Percentiles rank a stretch among this genome's conserved stretches.
Conservation (phyloP, 2,329 filamentous ascomycete species). For the Ophiostoma populinum region DNA sequence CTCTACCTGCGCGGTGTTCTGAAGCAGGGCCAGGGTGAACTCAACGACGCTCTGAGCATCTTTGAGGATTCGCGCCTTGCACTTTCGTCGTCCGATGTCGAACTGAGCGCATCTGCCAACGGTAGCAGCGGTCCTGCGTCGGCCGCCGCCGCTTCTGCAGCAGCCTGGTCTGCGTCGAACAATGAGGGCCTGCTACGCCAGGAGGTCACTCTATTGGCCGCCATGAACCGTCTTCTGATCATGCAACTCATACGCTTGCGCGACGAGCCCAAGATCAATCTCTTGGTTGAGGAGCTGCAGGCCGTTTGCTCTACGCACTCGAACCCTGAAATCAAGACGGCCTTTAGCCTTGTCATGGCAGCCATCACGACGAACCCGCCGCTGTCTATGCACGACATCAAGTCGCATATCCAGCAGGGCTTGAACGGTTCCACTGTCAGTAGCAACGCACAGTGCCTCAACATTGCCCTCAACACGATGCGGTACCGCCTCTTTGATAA, state of each 20-base stretch:
- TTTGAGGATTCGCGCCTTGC: constrained; percentile 47
- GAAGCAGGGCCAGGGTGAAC: constrained; percentile 58
- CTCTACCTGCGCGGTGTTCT: constrained; percentile 62
- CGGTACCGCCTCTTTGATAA: constrained; percentile 65
- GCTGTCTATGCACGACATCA: constrained; percentile 56
- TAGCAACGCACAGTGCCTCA: constrained; percentile 63
- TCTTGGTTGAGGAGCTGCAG: constrained; percentile 48
- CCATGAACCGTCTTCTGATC: constrained; percentile 55
- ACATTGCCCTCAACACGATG: constrained; percentile 74
- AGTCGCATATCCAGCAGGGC: constrained; percentile 58
- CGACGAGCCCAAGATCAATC: constrained; percentile 38
- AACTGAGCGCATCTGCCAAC: neutral
- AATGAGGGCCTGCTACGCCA: constrained; percentile 25
- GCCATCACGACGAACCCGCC: constrained; percentile 44
- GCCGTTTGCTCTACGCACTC: constrained; percentile 50
- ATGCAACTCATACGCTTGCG: constrained; percentile 43
- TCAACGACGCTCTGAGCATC: constrained; percentile 47
- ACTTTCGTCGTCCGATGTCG: constrained; percentile 17
- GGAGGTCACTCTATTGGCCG: constrained; percentile 48
- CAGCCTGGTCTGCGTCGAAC: constrained; percentile 16
- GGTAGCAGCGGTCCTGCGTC: neutral
- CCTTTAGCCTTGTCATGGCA: constrained; percentile 60
- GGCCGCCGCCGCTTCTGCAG: constrained; percentile 13
- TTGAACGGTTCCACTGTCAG: constrained; percentile 52
- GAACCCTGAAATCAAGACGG: constrained; percentile 60